Percentiles rank a stretch among this genome's conserved stretches.
Evolutionary conservation across 768 basidiomycete genomes (phyloP).

Genomic region (Rubroboletus satanas): DNA sequence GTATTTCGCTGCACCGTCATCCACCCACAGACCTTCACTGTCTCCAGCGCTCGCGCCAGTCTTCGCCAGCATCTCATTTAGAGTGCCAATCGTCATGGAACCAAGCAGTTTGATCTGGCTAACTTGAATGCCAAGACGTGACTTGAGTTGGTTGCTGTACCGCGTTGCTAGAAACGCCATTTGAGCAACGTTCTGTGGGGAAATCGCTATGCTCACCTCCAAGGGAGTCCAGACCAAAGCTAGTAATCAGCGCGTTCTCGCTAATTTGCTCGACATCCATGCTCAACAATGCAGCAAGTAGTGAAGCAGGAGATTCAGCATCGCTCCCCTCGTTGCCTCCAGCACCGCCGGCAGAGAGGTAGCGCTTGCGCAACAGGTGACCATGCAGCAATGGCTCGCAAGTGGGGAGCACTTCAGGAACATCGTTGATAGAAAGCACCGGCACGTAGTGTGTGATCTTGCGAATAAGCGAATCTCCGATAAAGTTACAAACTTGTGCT

Average conservation of each 20-base stretch:
- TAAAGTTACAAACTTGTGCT: conserved; percentile 31
- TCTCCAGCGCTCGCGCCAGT: conserved; percentile 8
- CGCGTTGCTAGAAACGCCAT: conserved; percentile 20
- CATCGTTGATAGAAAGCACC: conserved; percentile 24
- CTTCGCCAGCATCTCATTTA: conserved; percentile 27
- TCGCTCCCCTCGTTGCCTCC: conserved; percentile 9
- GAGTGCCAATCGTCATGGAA: conserved; percentile 20
- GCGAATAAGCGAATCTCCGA: conserved; percentile 29
- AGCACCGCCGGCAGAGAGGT: conserved; percentile 13
- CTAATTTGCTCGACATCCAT: conserved; percentile 28
- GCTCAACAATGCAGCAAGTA: conserved; percentile 23
- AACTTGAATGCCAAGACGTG: conserved; percentile 24
- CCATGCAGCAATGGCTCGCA: conserved; percentile 28
- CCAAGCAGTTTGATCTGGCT: conserved; percentile 25
- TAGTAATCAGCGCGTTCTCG: conserved; percentile 29
- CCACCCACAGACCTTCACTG: conserved; percentile 4
- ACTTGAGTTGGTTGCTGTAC: conserved; percentile 29
- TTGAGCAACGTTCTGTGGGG: neutral
- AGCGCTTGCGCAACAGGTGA: conserved; percentile 23
- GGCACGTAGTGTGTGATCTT: conserved; percentile 31
- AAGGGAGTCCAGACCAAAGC: conserved; percentile 24
- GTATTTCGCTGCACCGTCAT: conserved; percentile 28
- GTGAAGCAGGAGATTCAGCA: conserved; percentile 22
- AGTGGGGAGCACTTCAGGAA: conserved; percentile 23
- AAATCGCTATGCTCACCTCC: conserved; percentile 18